Evolutionary conservation across 768 basidiomycete genomes (phyloP).

Genomic region (Boletus subcaerulescens): DNA sequence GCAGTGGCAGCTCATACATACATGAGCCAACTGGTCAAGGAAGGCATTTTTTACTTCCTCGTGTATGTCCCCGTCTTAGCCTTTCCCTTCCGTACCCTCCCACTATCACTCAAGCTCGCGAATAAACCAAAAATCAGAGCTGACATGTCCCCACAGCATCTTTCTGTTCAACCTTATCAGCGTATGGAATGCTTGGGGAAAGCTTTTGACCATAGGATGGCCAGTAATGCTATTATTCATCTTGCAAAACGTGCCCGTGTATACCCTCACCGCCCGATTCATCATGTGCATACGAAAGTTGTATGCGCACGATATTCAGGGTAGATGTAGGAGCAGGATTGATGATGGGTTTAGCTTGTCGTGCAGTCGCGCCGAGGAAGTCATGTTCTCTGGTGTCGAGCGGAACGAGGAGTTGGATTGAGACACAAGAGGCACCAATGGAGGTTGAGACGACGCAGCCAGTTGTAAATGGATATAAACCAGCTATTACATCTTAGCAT

Average conservation of each 20-base stretch:
- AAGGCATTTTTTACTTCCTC: background rate
- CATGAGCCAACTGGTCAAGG: background rate
- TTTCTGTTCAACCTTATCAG: background rate
- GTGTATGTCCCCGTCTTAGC: background rate
- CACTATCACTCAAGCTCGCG: no score
- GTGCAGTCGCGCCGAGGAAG: background rate
- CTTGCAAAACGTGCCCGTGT: background rate
- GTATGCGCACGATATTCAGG: no score
- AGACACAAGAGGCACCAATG: background rate
- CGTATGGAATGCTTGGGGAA: background rate
- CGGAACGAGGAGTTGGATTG: background rate
- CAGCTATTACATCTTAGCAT: no score
- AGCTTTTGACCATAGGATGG: background rate
- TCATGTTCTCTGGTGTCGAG: background rate
- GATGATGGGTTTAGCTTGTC: background rate
- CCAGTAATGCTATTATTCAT: no score
- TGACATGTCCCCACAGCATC: background rate
- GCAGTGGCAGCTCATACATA: background rate
- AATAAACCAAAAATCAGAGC: background rate
- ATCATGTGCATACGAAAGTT: no score
- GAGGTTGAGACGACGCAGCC: background rate
- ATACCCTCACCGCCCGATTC: no score
- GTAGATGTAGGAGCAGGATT: no score
- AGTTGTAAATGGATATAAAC: no score
- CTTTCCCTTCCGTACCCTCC: background rate